phyloP scores from a whole-genome alignment of 2,329 filamentous ascomycete species.

The Cercospora sp. region DNA sequence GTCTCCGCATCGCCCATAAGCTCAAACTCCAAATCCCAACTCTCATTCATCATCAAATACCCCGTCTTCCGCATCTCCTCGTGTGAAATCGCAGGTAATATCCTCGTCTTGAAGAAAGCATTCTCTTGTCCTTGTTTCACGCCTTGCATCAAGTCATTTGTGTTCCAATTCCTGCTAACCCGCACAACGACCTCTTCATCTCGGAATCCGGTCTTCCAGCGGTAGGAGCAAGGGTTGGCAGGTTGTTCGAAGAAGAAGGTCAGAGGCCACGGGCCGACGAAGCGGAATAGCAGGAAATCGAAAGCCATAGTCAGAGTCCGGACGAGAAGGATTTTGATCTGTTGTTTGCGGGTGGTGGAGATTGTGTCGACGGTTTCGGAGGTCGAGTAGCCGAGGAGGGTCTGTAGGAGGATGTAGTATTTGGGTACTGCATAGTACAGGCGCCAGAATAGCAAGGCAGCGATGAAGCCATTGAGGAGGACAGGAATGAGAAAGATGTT shows the following conservation, averaged over 20 bases:
- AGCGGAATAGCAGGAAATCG: conserved; percentile 62
- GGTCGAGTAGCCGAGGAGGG: conserved; percentile 65
- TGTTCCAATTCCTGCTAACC: conserved; percentile 72
- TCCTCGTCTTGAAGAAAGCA: conserved; percentile 59
- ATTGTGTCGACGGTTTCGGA: conserved; percentile 64
- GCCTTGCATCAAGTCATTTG: conserved; percentile 55
- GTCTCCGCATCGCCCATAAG: conserved; percentile 73
- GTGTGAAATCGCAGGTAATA: conserved; percentile 69
- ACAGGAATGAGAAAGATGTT: conserved; percentile 81
- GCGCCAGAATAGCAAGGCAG: conserved; percentile 65
- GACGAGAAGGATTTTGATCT: conserved; percentile 58
- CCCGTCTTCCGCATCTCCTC: conserved; percentile 76
- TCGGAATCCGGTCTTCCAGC: conserved; percentile 72
- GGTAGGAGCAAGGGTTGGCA: conserved; percentile 69
- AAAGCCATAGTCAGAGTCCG: conserved; percentile 68
- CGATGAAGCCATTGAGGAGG: conserved; percentile 70
- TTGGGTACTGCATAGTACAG: conserved; percentile 67
- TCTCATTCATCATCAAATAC: conserved; percentile 78
- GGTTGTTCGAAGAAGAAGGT: conserved; percentile 62
- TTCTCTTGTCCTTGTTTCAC: conserved; percentile 56
- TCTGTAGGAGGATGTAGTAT: conserved; percentile 68
- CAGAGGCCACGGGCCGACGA: conserved; percentile 50
- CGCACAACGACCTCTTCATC: conserved; percentile 78
- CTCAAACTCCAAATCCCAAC: conserved; percentile 86
- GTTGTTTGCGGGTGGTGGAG: conserved; percentile 57